These are phyloP conservation scores for Ophiostoma angusticollis DNA, from an alignment of 2,329 filamentous ascomycete species.

Conservation along the genomic window DNA sequence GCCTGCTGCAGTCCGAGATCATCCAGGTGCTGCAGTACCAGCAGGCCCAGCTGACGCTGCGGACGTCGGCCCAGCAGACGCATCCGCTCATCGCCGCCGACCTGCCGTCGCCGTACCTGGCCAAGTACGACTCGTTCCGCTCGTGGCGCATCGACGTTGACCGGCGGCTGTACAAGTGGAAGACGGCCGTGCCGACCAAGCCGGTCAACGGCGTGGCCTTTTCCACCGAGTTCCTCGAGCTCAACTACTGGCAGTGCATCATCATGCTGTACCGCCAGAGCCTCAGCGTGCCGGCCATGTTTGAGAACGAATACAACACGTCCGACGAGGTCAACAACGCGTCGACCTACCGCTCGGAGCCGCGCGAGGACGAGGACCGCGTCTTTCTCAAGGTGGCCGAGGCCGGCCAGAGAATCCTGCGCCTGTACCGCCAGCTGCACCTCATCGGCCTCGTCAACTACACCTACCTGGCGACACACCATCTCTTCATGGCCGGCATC, in stretches of 20 bases:
- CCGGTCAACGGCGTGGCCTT: conserved; percentile 78
- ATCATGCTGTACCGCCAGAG: conserved; percentile 94
- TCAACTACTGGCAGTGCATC: conserved; percentile 96
- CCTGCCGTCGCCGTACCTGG: conserved; percentile 73
- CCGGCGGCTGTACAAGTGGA: conserved; percentile 72
- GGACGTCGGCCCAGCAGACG: conserved; percentile 49
- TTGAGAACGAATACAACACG: conserved; percentile 65
- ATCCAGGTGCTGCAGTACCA: conserved; percentile 87
- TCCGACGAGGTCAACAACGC: conserved; percentile 52
- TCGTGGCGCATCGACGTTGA: conserved; percentile 86
- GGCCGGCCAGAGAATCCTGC: conserved; percentile 82
- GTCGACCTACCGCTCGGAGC: conserved; percentile 48
- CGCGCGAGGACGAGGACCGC: conserved; percentile 71
- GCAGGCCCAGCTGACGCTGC: conserved; percentile 67
- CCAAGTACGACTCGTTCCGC: conserved; percentile 71
- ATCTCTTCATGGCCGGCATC: conserved; percentile 93
- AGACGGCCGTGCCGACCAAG: conserved; percentile 63
- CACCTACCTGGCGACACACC: conserved; percentile 88
- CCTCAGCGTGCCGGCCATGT: conserved; percentile 68
- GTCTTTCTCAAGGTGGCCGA: conserved; percentile 93
- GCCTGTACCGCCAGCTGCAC: conserved; percentile 82
- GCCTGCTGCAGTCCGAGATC: conserved; percentile 86
- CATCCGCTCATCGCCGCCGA: conserved; percentile 59
- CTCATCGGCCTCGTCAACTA: conserved; percentile 84
- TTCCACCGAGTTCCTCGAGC: conserved; percentile 75